These are phyloP conservation scores for Myxozyma melibiosi DNA, from an alignment of 805 yeast species.

Conservation along the genomic window DNA sequence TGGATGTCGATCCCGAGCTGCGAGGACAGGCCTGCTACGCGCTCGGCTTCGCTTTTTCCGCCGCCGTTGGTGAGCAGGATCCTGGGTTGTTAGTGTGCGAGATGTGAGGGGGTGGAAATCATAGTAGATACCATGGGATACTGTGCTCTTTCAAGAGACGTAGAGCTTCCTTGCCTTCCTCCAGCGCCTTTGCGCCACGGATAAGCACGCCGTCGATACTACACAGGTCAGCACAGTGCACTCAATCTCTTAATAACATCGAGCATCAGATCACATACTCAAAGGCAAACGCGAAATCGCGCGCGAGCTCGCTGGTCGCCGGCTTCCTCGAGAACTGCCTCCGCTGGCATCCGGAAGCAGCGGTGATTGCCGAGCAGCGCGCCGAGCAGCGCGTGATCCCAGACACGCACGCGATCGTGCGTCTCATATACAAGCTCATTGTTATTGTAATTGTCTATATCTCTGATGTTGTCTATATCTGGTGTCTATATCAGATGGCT, in stretches of 20 bases:
- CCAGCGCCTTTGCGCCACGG: constrained; percentile 69
- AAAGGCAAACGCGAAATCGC: constrained; percentile 28
- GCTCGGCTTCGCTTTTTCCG: constrained; percentile 66
- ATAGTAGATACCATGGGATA: constrained; percentile 55
- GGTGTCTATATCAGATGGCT: too few relatives aligned
- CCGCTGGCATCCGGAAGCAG: constrained; percentile 4
- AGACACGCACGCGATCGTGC: not conserved
- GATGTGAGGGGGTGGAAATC: constrained; percentile 51
- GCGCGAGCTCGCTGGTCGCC: constrained; percentile 5
- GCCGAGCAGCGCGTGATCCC: too few relatives aligned
- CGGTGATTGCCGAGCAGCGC: too few relatives aligned
- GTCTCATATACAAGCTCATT: constrained; percentile 1
- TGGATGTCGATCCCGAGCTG: constrained; percentile 51
- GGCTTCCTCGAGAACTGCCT: not conserved
- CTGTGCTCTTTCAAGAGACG: constrained; percentile 53
- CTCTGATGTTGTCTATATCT: too few relatives aligned
- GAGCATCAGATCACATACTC: constrained; percentile 17
- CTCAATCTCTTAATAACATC: not conserved
- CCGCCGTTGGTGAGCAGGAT: constrained; percentile 91
- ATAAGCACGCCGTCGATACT: constrained; percentile 84
- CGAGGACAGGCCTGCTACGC: constrained; percentile 57
- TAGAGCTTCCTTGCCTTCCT: constrained; percentile 65
- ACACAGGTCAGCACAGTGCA: not conserved
- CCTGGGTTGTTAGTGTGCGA: constrained; percentile 64
- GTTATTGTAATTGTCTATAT: not conserved